Conservation (phyloP, 805 yeast species). For the Sungouiella thailandica region DNA sequence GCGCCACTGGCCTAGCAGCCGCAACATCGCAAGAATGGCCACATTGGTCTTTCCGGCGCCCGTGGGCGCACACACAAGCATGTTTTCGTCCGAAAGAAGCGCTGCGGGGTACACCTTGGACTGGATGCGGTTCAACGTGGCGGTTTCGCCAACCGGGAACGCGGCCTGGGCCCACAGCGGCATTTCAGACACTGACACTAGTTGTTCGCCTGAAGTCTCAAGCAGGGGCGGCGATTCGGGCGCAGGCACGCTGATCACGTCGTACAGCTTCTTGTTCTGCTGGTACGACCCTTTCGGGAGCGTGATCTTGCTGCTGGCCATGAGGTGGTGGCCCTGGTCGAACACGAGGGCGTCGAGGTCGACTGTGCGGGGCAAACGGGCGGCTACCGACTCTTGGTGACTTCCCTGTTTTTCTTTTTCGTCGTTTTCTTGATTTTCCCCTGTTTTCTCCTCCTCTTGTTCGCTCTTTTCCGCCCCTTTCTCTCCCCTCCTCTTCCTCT, state of each 20-base stretch:
- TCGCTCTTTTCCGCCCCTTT: conserved; percentile 4
- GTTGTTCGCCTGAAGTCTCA: conserved; percentile 28
- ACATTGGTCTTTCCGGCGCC: conserved; percentile 99
- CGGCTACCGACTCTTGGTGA: conserved; percentile 6
- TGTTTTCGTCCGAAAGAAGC: conserved; percentile 61
- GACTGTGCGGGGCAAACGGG: conserved; percentile 46
- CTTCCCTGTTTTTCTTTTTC: too few species aligned
- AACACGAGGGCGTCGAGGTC: conserved; percentile 61
- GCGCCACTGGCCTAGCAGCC: conserved; percentile 52
- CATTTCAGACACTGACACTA: conserved; percentile 55
- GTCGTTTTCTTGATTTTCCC: too few species aligned
- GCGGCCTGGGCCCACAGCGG: conserved; percentile 83
- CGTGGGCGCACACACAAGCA: conserved; percentile 92
- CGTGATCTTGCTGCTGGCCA: conserved; percentile 61
- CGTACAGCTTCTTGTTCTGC: conserved; percentile 67
- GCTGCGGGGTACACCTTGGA: conserved; percentile 79
- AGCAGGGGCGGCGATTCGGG: conserved; percentile 48
- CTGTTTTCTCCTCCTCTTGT: too few species aligned
- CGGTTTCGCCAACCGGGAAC: conserved; percentile 64
- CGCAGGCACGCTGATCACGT: conserved; percentile 89
- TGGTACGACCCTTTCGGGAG: conserved; percentile 85
- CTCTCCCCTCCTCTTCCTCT: conserved; percentile 4
- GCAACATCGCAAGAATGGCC: conserved; percentile 78
- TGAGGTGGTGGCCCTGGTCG: conserved; percentile 67
- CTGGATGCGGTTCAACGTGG: conserved; percentile 74